Base-by-base conservation (phyloP, 2,329 filamentous ascomycete species). In the Penicillium psychrosexuale region DNA sequence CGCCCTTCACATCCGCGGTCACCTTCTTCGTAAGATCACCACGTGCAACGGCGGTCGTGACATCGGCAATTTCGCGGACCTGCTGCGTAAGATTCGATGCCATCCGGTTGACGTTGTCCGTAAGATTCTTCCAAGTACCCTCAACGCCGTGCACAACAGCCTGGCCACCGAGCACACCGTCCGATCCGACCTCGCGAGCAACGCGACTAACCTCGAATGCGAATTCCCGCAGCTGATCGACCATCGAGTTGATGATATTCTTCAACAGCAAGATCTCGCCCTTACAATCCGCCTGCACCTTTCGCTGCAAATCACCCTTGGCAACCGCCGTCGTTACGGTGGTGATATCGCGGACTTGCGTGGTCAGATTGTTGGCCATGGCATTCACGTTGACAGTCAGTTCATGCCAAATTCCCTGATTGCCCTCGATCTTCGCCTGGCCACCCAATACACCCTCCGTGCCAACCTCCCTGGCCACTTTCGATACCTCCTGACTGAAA, bases 231-330 rank as follows among this genome's bases (percentile, higher is more conserved):
- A 97, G 79, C 71, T 96, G 92, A 72, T 96, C 92, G 58, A 97
- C 92, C 92, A 97, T 97, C 69, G 89, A 93, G 75, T 97, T 97
- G 80, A 97, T 97, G 42, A 92, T 97, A 58, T 90, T 91, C 76
- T 97, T 97, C 69, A 97, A 88, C 78, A 89, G 89, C 72, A 85
- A 88, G 68, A 91, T 97, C 80, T 92, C 93, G 72, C 88, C 94
- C 77, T 86, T 88, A 74, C 88, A 91, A 66, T 89, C 89, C 53
- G 91, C 91, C 72, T 95, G 90, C 31, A 97, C 92, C 73, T 96
- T 96, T 72, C 96, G 91, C 47, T 91, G 96, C 65, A 97, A 80
- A 72, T 97, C 92, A 73, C 92, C 92, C 72, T 84, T 83, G 55
- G 84, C 84, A 53, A 87, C 84, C 24, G 84, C 83, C n/a, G 84